Conservation (phyloP, 2,329 filamentous ascomycete species). For the Harringtonia lauricola region DNA sequence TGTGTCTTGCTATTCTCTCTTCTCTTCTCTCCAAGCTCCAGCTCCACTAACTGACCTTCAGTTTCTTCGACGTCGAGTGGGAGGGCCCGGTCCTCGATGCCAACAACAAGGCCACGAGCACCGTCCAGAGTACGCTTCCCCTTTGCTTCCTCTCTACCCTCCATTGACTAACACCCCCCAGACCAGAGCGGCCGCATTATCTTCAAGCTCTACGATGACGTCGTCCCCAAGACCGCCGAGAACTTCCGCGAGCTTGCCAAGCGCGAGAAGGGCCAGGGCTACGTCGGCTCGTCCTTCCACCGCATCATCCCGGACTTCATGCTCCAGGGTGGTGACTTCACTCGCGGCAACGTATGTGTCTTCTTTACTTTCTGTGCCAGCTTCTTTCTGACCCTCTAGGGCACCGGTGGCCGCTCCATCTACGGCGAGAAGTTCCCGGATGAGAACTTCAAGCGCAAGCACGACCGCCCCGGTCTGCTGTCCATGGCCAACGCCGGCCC, state of each 20-base stretch:
- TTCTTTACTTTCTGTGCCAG: background rate
- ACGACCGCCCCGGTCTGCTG: slow-evolving; percentile 65
- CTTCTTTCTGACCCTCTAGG: slow-evolving; percentile 36
- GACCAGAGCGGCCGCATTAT: slow-evolving; percentile 70
- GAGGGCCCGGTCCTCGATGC: slow-evolving; percentile 59
- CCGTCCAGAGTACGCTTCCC: slow-evolving; percentile 45
- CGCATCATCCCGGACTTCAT: slow-evolving; percentile 89
- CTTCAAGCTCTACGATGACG: slow-evolving; percentile 71
- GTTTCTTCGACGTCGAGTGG: slow-evolving; percentile 66
- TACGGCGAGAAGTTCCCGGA: slow-evolving; percentile 91
- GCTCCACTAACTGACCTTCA: no score
- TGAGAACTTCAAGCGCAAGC: slow-evolving; percentile 77
- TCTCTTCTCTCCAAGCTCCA: background rate
- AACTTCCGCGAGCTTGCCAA: slow-evolving; percentile 85
- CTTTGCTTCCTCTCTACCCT: background rate
- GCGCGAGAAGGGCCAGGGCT: slow-evolving; percentile 70
- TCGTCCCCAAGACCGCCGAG: slow-evolving; percentile 76
- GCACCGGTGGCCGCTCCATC: slow-evolving; percentile 86
- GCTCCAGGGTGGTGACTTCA: slow-evolving; percentile 95
- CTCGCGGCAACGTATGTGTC: slow-evolving; percentile 69
- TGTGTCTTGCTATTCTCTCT: background rate
- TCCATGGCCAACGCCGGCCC: slow-evolving; percentile 94
- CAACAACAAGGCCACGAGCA: slow-evolving; percentile 40
- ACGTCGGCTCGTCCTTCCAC: slow-evolving; percentile 78
- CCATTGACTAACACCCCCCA: slow-evolving; percentile 22